Conservation (phyloP, 1,284 basidiomycete species). For the Ustilago xerochloae region DNA sequence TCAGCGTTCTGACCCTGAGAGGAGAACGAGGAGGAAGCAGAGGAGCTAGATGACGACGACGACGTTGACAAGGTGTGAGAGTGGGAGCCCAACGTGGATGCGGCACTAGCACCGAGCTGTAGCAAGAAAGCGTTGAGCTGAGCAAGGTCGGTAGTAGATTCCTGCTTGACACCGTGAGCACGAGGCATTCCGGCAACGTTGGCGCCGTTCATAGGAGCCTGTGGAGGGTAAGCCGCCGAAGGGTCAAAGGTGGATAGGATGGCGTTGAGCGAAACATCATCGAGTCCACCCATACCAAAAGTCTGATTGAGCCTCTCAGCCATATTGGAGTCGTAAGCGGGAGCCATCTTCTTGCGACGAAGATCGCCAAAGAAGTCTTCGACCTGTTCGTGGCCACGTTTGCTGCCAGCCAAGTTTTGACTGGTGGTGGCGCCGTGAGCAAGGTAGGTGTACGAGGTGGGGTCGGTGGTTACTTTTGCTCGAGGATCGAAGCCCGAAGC, state of each 20-base stretch:
- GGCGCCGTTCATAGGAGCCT: conserved; percentile 17
- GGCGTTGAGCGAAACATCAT: conserved; percentile 54
- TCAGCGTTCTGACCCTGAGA: conserved; percentile 36
- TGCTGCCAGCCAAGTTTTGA: conserved; percentile 46
- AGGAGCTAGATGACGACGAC: conserved; percentile 11
- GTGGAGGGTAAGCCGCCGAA: conserved; percentile 11
- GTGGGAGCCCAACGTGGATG: conserved; percentile 43
- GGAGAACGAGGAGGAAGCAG: conserved; percentile 35
- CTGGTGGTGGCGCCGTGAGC: conserved; percentile 52
- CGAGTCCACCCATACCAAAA: conserved; percentile 52
- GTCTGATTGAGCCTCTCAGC: conserved; percentile 60
- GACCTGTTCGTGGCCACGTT: conserved; percentile 58
- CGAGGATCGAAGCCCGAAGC: conserved; percentile 34
- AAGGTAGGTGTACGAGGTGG: conserved; percentile 58
- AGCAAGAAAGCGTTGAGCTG: conserved; percentile 66
- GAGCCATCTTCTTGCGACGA: conserved; percentile 57
- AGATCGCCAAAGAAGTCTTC: conserved; percentile 63
- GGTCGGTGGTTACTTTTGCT: conserved; percentile 49
- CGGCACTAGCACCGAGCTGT: conserved; percentile 65
- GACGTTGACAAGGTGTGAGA: conserved; percentile 36
- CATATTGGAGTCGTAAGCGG: conserved; percentile 63
- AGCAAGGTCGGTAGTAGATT: conserved; percentile 67
- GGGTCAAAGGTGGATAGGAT: conserved; percentile 48
- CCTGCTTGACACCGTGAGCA: conserved; percentile 70
- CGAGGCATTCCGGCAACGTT: conserved; percentile 1